Base-by-base conservation (phyloP, 2,329 filamentous ascomycete species). In the Calonectria naviculata region DNA sequence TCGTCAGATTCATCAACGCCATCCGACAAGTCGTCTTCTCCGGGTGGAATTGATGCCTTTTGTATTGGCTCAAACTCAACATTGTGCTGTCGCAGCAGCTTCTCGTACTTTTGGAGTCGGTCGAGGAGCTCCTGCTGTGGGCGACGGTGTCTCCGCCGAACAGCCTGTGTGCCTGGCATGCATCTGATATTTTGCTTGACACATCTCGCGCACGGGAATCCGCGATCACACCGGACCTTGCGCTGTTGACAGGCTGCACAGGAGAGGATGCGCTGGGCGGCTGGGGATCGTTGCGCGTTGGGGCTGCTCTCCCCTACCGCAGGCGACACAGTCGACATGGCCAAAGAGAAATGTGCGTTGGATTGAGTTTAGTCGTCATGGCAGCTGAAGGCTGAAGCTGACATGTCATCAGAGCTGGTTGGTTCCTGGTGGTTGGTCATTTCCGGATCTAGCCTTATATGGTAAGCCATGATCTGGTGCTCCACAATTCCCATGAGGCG, bases 211-310 rank as follows among this genome's bases (percentile, higher is more conserved):
- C 91, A 93, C 3, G 90, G 91, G 72, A 87, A 87, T 21, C 82
- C 85, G 68, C 89, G 88, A 74, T 92, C 87, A 79, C 91, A 93
- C 70, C 88, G 91, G 49, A 92, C 83, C 77, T 92, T 93, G 60
- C 90, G 88, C 74, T 91, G 89, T 76, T 93, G 90, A 73, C 92
- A 94, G 1, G 87, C 84, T 1, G 90, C 81, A 74, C 92, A 94
- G 1, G 85, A 81, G 2, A 85, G 77, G 6, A 84, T 78, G 19
- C 82, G 79, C 21, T 56, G 29, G 4, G 52, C n/a, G 13, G 31
- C 52, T 34, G 31, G 6, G 31, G 31, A 34, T 10, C 31, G 31
- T 34, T 34, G 31, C 5, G 31, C 6, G 6, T 34, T 34, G 31
- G 10, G 6, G 10, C 10, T 10, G 31, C 6, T 10, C 31, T 10